These are phyloP conservation scores for Cruciata laevipes DNA, from an alignment of 257 asterid species.

Conservation along the genomic window DNA sequence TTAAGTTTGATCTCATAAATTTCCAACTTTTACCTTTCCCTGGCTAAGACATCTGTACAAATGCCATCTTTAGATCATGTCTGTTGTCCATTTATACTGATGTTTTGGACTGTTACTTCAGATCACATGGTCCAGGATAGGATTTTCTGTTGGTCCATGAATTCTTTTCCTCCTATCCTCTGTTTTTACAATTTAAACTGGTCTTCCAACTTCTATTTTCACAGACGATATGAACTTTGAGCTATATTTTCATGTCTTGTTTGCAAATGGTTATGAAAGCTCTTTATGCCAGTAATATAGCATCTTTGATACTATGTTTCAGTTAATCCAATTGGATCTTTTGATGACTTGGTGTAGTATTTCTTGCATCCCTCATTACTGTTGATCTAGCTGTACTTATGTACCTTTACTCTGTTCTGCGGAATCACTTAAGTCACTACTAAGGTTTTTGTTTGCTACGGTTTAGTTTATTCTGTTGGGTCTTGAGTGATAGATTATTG, in stretches of 20 bases:
- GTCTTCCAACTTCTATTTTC: not conserved
- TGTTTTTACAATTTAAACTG: not conserved
- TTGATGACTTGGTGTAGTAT: not conserved
- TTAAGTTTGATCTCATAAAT: not conserved
- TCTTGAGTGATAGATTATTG: not conserved
- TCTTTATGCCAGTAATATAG: not conserved
- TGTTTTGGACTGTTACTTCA: not conserved
- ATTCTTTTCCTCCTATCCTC: not conserved
- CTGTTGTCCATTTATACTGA: not conserved
- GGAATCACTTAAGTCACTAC: not conserved
- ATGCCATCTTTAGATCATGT: not conserved
- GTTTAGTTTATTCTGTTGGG: not conserved
- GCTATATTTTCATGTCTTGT: not conserved
- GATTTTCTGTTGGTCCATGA: not conserved
- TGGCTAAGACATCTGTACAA: not conserved
- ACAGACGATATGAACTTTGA: not conserved
- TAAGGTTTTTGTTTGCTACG: not conserved
- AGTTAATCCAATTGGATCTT: not conserved
- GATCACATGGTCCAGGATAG: not conserved
- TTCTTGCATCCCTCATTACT: not conserved
- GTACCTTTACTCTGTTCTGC: not conserved
- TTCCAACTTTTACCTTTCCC: not conserved
- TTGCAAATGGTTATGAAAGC: not conserved
- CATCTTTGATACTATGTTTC: not conserved
- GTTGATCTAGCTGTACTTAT: not conserved